Evolutionary conservation across 2,329 filamentous ascomycete species (phyloP).

Genomic region (Colletotrichum sp.): DNA sequence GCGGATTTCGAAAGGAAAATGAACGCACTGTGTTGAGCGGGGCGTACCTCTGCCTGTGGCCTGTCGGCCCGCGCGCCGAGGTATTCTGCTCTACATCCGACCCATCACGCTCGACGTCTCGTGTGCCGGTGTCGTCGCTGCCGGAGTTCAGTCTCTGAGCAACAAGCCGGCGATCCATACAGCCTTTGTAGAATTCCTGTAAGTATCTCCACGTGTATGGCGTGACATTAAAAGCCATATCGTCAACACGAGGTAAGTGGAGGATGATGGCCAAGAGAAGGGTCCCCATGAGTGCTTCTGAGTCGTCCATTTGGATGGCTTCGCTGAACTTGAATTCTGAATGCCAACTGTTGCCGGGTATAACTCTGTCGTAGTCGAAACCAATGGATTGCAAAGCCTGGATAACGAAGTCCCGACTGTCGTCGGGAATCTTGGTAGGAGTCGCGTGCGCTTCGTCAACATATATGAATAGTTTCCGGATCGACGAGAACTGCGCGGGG

Average conservation of each 20-base stretch:
- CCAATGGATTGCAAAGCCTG: neutral
- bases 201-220: neutral
- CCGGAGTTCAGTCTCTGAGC: neutral
- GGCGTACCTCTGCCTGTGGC: neutral
- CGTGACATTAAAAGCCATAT: neutral
- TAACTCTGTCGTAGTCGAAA: neutral
- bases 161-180: neutral
- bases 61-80: neutral
- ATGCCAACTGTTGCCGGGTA: neutral
- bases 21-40: neutral
- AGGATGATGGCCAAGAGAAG: neutral
- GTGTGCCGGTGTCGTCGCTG: neutral
- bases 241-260: neutral
- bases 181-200: neutral
- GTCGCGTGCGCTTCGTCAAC: neutral
- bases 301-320: neutral
- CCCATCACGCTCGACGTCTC: accelerated
- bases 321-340: neutral
- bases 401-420: neutral
- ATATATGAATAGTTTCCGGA: neutral
- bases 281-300: neutral
- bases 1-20: neutral
- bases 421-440: neutral
- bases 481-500: neutral
- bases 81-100: neutral